A percentile compares a stretch with the other conserved stretches of the same genome.
Evolutionary conservation across 2,329 filamentous ascomycete genomes (phyloP).

Genomic region (Fusarium sp.): DNA sequence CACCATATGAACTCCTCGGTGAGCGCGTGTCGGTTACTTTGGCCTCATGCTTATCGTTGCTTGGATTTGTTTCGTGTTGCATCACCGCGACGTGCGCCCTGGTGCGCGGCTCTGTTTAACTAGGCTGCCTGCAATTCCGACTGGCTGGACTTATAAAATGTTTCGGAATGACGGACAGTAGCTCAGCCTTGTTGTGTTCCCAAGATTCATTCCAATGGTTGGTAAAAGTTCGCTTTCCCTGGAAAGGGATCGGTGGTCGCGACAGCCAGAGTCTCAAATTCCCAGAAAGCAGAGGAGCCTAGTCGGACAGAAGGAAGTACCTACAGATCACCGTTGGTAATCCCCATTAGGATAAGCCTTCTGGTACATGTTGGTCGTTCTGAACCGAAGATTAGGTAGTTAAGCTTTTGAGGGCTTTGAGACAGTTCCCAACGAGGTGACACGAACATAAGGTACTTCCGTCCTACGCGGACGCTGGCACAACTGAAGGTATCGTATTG

Average conservation of each 20-base stretch:
- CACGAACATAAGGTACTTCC: constrained; percentile 20
- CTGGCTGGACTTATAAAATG: constrained; percentile 1
- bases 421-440: constrained; percentile 33
- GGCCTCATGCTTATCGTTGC: constrained; percentile 17
- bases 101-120: constrained; percentile 26
- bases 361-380: background rate
- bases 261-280: background rate
- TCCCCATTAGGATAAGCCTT: background rate
- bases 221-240: background rate
- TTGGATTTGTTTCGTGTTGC: constrained; percentile 12
- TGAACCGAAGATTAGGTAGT: background rate
- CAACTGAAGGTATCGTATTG: background rate
- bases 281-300: background rate
- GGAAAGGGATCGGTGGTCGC: background rate
- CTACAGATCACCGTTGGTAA: background rate
- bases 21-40: constrained; percentile 18
- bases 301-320: background rate
- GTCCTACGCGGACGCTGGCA: constrained; percentile 1
- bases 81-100: constrained; percentile 20
- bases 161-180: constrained; percentile 18
- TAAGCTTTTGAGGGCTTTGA: constrained; percentile 35
- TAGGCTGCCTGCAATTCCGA: constrained; percentile 21
- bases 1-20: constrained; percentile 36
- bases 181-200: constrained; percentile 31
- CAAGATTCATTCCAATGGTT: background rate